Base-by-base conservation (phyloP, 2,329 filamentous ascomycete genomes). In the Septoria linicola region DNA sequence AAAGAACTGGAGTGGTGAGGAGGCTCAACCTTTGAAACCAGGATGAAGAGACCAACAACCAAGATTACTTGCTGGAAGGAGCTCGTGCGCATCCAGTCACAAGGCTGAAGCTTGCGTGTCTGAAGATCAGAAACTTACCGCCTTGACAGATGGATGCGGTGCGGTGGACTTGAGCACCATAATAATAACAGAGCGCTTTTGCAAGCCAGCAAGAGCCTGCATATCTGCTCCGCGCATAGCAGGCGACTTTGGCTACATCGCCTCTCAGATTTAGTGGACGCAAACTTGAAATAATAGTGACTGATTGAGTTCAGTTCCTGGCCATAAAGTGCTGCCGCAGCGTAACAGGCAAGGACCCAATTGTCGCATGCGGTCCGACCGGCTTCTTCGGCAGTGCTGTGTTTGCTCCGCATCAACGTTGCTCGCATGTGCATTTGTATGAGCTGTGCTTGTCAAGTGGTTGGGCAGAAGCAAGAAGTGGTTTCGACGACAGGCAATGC, bases 31-130 rank as follows among this genome's bases (percentile, higher is more conserved):
- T 19, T 21, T 30, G 16, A 23, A 11, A 21, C 16, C 35, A 37
- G 44, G 34, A n/a, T 47, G 16, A 17, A 30, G 25, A 16, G 36
- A 37, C 34, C 23, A 27, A 41, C 23, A 41, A 41, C 36, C 44
- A 40, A 41, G 25, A 13, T 21, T 14, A 23, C 25, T 48, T 23
- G 35, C 17, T 41, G n/a, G 21, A 31, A 23, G 14, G 25, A 23
- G 36, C 36, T 41, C 25, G 36, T 41, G 44, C 44, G 34, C 30
- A 16, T 31, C 13, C 23, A 16, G 27, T 30, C 36, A 25, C 44
- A 40, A 32, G 36, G 25, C 25, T 41, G 10, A 16, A 40, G 23
- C 36, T 36, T 30, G 16, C 21, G 13, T 6, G 2, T 10, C n/a
- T 14, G 5, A 8, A 30, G 17, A 3, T 10, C 14, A 13, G 25